Percentiles rank a stretch among this genome's conserved stretches.
Conservation (phyloP, 768 basidiomycete genomes). For the Holtermannia corniformis region DNA sequence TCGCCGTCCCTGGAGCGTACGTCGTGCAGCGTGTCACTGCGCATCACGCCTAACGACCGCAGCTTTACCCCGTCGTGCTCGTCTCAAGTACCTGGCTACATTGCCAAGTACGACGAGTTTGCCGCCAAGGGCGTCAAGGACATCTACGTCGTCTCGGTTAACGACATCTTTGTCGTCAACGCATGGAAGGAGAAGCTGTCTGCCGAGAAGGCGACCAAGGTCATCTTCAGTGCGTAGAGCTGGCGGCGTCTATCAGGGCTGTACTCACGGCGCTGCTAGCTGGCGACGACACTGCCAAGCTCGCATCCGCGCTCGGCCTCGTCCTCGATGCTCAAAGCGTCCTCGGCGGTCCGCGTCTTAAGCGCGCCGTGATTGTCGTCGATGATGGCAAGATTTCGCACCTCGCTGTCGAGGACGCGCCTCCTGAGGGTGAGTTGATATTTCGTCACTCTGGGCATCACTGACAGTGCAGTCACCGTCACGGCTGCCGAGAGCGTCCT, state of each 20-base stretch:
- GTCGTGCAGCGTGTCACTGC: constrained; percentile 5
- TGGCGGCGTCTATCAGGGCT: no score
- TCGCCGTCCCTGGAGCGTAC: constrained; percentile 56
- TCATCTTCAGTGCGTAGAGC: constrained; percentile 1
- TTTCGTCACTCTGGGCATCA: background rate
- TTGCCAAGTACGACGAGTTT: constrained; percentile 59
- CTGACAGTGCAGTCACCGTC: constrained; percentile 41
- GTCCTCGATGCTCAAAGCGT: constrained; percentile 54
- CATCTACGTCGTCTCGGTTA: constrained; percentile 61
- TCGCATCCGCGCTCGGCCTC: constrained; percentile 52
- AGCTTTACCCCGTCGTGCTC: constrained; percentile 63
- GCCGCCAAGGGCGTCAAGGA: constrained; percentile 64
- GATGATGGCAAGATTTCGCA: constrained; percentile 64
- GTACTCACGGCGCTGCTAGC: no score
- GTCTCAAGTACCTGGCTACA: constrained; percentile 51
- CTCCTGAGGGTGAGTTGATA: constrained; percentile 40
- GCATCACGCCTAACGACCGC: background rate
- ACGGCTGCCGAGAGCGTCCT: constrained; percentile 51
- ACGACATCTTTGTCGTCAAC: constrained; percentile 57
- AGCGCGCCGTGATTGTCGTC: constrained; percentile 44
- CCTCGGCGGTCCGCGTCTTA: constrained; percentile 60
- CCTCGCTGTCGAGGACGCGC: constrained; percentile 50
- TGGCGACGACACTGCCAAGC: constrained; percentile 58
- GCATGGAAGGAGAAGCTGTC: constrained; percentile 44
- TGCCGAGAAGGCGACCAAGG: constrained; percentile 46